These are phyloP conservation scores for Lindgomyces ingoldianus DNA, from an alignment of 495 filamentous ascomycete species.

Conservation along the genomic window DNA sequence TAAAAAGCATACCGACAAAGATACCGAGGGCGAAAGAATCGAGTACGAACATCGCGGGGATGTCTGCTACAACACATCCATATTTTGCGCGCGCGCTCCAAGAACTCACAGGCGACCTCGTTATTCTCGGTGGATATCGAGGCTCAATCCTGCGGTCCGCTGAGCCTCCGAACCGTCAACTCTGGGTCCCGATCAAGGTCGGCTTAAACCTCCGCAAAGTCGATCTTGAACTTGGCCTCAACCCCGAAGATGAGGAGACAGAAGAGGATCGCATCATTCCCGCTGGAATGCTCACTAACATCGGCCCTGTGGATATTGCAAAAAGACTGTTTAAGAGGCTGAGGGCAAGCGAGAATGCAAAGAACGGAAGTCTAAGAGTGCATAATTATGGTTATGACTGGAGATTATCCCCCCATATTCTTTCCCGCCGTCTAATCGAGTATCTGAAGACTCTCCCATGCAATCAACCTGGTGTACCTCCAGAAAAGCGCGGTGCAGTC, in stretches of 20 bases:
- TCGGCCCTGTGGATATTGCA: conserved; percentile 90
- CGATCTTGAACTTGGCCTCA: conserved; percentile 83
- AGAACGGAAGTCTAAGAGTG: conserved; percentile 70
- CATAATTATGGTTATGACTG: conserved; percentile 96
- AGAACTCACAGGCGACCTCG: conserved; percentile 76
- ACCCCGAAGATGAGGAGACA: conserved; percentile 79
- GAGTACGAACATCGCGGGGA: conserved; percentile 20
- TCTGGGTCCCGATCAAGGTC: conserved; percentile 95
- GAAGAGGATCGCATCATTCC: conserved; percentile 81
- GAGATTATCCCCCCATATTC: conserved; percentile 80
- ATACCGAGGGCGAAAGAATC: conserved; percentile 9
- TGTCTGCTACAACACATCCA: conserved; percentile 46
- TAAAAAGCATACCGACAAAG: background rate
- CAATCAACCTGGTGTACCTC: conserved; percentile 58
- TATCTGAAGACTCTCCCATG: conserved; percentile 76
- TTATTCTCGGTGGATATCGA: conserved; percentile 87
- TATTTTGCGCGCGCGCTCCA: conserved; percentile 66
- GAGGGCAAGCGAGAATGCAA: conserved; percentile 68
- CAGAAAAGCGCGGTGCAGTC: conserved; percentile 64
- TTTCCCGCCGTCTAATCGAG: conserved; percentile 65
- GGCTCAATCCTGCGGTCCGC: conserved; percentile 88
- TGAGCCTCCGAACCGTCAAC: conserved; percentile 72
- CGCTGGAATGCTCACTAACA: conserved; percentile 82
- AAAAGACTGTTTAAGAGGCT: conserved; percentile 77
- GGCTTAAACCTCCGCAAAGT: conserved; percentile 90